A percentile compares a stretch with the other conserved stretches of the same genome.
Evolutionary conservation across 306 rosid species (phyloP).

Genomic region (Ormosia semicastrata): DNA sequence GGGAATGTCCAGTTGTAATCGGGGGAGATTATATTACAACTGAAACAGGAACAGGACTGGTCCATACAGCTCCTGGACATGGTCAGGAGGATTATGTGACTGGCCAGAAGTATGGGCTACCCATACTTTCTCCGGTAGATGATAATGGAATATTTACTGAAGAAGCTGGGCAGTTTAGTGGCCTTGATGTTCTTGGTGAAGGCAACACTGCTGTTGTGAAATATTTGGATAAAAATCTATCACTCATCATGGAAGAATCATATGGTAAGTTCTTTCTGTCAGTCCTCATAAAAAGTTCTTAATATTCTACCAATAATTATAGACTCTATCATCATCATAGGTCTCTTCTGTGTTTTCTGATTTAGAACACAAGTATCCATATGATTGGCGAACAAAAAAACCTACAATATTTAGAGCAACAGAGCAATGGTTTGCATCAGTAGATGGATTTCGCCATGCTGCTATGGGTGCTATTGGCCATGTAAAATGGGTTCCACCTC

Average conservation of each 20-base stretch:
- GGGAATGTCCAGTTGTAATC: conserved; percentile 76
- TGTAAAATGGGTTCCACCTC: conserved; percentile 93
- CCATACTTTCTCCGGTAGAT: conserved; percentile 84
- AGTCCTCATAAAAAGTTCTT: background rate
- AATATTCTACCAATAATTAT: background rate
- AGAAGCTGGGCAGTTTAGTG: conserved; percentile 88
- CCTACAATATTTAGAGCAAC: conserved; percentile 99
- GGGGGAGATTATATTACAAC: conserved; percentile 98
- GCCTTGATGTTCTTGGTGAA: conserved; percentile 94
- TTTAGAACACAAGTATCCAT: conserved; percentile 97
- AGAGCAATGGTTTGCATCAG: conserved; percentile 99
- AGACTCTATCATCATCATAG: conserved; percentile 18
- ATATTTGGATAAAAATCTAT: conserved; percentile 73
- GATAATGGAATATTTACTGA: conserved; percentile 92
- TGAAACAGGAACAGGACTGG: conserved; percentile 96
- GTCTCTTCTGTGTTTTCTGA: conserved; percentile 29
- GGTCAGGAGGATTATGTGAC: conserved; percentile 97
- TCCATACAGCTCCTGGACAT: conserved; percentile 99
- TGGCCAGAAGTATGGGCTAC: conserved; percentile 91
- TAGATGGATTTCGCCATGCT: conserved; percentile 86
- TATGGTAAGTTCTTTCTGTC: conserved; percentile 54
- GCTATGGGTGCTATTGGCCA: conserved; percentile 79
- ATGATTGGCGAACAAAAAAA: conserved; percentile 96
- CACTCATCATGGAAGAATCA: conserved; percentile 86
- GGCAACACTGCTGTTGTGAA: conserved; percentile 84